Evolutionary conservation across 768 basidiomycete species (phyloP), one percentile per base, ranked within the genome.

Genomic region (Pisolithus marmoratus): DNA sequence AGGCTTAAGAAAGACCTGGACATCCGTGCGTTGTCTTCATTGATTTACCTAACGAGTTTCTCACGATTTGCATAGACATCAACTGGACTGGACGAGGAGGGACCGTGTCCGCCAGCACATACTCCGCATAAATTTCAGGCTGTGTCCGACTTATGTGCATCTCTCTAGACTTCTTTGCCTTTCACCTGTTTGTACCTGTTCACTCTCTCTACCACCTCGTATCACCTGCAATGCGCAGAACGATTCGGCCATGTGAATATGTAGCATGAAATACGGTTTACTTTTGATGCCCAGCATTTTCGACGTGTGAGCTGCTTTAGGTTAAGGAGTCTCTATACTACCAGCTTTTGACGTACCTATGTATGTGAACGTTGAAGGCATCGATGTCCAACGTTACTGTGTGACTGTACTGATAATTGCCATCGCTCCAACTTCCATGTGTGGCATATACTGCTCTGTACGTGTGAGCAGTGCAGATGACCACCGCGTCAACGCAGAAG

Each of bases 1-100:
- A 84, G 74, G 65, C 84, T 95, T 73, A 82, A 83, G 73, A 63
- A 80, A 53, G 87, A 82, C 66, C 74, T 90, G 72, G 90, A 95
- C 67, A 93, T 97, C 69, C 90, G 90, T 92, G 68, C 63, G 90
- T 82, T 20, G 38, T 29, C 34, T 58, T n/a, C 48, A 5, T 40
- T 38, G 20, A 5, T 19, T 5, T n/a, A 27, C 38, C 23, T 47
- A 26, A 22, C 24, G 14, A 24, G 51, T 27, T 49, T 54, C 53
- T 61, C 38, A 9, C 27, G 26, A 8, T 17, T 46, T 4, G 17
- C 34, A 12, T 54, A 89, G 95, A 99, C 75, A 78, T 95, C 75
- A 97, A 96, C 80, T 98, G 95, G 95, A 98, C 94, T 60, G 95
- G 95, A 43, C 91, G 92, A 59, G 95, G 95, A 47, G 95, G 95